Evolutionary conservation across 1,139 yeast species (phyloP), one percentile per base, ranked within the genome.

Genomic region (Yamadazyma sp.): DNA sequence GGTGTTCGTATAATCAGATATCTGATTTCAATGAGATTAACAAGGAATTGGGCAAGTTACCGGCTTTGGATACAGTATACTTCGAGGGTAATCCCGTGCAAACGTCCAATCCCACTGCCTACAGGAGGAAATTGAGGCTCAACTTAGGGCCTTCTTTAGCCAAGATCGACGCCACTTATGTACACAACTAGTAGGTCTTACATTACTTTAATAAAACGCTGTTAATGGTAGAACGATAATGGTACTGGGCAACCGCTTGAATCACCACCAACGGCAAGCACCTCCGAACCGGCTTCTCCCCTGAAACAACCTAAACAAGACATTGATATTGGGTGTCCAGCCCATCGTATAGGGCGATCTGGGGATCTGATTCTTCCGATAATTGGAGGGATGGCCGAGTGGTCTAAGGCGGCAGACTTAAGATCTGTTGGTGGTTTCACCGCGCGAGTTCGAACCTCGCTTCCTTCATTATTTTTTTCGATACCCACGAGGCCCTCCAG

Each of bases 61-160:
- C 80, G 1, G 72, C 75, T 5, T 69, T 94, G 41, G 95, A 89
- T 42, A 88, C 96, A 0, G 96, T 94, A 5, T 94, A 94, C 57
- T 80, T 94, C 50, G 98, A 94, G 64, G 92, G 94, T n/a, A 92
- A 91, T 53, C 98, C 98, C 1, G 60, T 94, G 12, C 97, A 92
- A 55, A 55, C 68, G 23, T 63, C 77, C 20, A 85, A 85, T 49
- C 81, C 82, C 17, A 82, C 95, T 3, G 83, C 92, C 34, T 94
- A 94, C 58, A 75, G 97, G 55, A 80, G 95, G 56, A 92, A 92
- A 58, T 60, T 94, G 35, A 77, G 77, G 49, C 69, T 92, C 54
- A 75, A 84, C 41, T 68, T 92, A 47, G 87, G 87, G 1, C 81
- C 85, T 1, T 75, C 83, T n/a, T 66, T 94, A 41, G 69, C 77